A percentile compares a stretch with the other conserved stretches of the same genome.
Conservation (phyloP, 306 rosid genomes). For the Adenanthera pavonina region DNA sequence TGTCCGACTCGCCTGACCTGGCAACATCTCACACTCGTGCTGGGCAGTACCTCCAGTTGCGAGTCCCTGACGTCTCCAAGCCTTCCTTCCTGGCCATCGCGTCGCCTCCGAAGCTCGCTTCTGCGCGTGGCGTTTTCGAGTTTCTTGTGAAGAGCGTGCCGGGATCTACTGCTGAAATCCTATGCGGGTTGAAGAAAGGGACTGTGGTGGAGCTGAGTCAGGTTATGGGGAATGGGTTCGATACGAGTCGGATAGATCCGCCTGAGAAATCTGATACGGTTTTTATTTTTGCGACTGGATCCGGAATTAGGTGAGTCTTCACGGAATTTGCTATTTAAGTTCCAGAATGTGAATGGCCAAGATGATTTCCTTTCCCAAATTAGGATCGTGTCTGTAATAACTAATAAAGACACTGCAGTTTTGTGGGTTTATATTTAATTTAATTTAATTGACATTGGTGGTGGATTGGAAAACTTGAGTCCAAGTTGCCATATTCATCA, state of each 20-base stretch:
- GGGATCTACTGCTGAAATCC: constrained; percentile 86
- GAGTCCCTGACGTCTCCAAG: constrained; percentile 58
- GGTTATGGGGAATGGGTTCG: constrained; percentile 85
- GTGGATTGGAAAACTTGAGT: background rate
- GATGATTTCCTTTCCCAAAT: background rate
- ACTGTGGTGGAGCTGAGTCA: constrained; percentile 82
- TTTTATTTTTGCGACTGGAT: constrained; percentile 85
- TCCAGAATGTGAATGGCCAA: background rate
- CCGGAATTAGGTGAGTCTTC: constrained; percentile 77
- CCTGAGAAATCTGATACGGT: constrained; percentile 67
- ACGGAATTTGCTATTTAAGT: background rate
- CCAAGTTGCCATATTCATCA: background rate
- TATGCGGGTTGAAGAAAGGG: constrained; percentile 83
- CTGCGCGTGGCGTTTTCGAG: constrained; percentile 67
- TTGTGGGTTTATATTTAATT: background rate
- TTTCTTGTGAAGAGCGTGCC: constrained; percentile 83
- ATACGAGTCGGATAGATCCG: constrained; percentile 69
- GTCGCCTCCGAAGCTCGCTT: constrained; percentile 75
- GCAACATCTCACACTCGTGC: constrained; percentile 71
- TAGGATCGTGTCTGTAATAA: background rate
- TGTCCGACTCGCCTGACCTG: constrained; percentile 83
- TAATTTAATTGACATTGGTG: background rate
- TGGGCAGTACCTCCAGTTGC: constrained; percentile 91
- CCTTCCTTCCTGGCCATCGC: constrained; percentile 92
- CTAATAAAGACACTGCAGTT: background rate